Evolutionary conservation across 2,329 filamentous ascomycete genomes (phyloP).

Genomic region (Cytospora schulzeri): DNA sequence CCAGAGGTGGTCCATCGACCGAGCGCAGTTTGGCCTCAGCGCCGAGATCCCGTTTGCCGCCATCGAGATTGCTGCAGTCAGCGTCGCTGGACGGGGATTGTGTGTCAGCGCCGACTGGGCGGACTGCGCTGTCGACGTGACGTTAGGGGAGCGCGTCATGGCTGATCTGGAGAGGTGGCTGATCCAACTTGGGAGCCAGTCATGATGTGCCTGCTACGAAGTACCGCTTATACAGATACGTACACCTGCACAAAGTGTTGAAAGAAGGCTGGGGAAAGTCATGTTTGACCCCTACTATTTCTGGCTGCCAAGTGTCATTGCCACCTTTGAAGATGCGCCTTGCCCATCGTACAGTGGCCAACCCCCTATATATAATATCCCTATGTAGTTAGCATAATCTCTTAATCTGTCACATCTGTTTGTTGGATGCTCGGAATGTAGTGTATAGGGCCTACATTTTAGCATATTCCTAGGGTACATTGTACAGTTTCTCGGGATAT

Average conservation of each 20-base stretch:
- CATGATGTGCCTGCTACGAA: not conserved
- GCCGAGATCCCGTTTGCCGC: conserved; percentile 36
- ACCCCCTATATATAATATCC: too few relatives aligned
- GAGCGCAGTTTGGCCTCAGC: conserved; percentile 37
- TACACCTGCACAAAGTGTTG: not conserved
- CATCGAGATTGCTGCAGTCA: conserved; percentile 34
- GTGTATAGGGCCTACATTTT: too few relatives aligned
- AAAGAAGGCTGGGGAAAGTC: not conserved
- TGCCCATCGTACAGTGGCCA: too few relatives aligned
- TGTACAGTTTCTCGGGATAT: too few relatives aligned
- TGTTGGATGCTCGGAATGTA: too few relatives aligned
- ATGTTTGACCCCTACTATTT: not conserved
- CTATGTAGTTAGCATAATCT: too few relatives aligned
- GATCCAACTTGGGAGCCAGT: conserved; percentile 14
- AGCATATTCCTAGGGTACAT: too few relatives aligned
- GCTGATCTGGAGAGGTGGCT: conserved; percentile 25
- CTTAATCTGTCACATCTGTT: too few relatives aligned
- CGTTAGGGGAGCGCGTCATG: conserved; percentile 19
- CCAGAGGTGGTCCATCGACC: conserved; percentile 33
- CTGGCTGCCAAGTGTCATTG: not conserved
- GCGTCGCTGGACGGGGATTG: conserved; percentile 31
- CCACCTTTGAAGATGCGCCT: not conserved
- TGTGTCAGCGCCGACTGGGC: conserved; percentile 19
- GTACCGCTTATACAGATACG: not conserved
- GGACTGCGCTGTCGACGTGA: conserved; percentile 22